phyloP scores from a whole-genome alignment of 805 yeast species.

The Spathaspora boniae region DNA sequence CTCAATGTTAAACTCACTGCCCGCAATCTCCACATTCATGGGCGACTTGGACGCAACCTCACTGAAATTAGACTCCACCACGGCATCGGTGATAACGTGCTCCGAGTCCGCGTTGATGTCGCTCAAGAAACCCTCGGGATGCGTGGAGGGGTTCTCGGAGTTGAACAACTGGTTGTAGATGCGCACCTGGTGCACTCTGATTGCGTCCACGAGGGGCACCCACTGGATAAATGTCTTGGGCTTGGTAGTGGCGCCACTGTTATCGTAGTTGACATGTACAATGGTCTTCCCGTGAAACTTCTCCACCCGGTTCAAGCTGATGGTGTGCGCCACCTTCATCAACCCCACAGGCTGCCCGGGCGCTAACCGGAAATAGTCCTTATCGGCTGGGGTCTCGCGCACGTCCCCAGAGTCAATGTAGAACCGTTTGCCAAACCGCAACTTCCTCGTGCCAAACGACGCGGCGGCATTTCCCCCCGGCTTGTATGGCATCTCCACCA shows the following conservation, averaged over 20 bases:
- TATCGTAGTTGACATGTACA: conserved; percentile 78
- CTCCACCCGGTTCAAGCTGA: conserved; percentile 67
- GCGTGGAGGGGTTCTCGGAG: conserved; percentile 84
- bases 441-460: conserved; percentile 57
- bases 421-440: conserved; percentile 72
- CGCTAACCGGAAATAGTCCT: conserved; percentile 88
- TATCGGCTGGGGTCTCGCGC: conserved; percentile 59
- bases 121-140: conserved; percentile 83
- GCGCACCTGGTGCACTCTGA: conserved; percentile 70
- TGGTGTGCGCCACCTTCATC: conserved; percentile 82
- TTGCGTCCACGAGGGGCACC: conserved; percentile 71
- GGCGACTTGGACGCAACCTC: conserved; percentile 72
- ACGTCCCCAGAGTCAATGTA: conserved; percentile 90
- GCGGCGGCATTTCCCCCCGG: conserved; percentile 60
- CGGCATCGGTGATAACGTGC: conserved; percentile 56
- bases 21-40: conserved; percentile 59
- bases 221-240: conserved; percentile 98
- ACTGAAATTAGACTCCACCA: conserved; percentile 72
- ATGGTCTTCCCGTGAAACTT: conserved; percentile 63
- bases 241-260: conserved; percentile 54
- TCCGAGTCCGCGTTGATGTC: conserved; percentile 84
- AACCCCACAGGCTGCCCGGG: conserved; percentile 95
- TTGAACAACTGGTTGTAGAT: conserved; percentile 83
- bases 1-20: conserved; percentile 64
- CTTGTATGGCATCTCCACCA: conserved; percentile 79